Evolutionary conservation across 495 filamentous ascomycete species (phyloP), one percentile per base, ranked within the genome.

Genomic region (Daldinia bambusicola): DNA sequence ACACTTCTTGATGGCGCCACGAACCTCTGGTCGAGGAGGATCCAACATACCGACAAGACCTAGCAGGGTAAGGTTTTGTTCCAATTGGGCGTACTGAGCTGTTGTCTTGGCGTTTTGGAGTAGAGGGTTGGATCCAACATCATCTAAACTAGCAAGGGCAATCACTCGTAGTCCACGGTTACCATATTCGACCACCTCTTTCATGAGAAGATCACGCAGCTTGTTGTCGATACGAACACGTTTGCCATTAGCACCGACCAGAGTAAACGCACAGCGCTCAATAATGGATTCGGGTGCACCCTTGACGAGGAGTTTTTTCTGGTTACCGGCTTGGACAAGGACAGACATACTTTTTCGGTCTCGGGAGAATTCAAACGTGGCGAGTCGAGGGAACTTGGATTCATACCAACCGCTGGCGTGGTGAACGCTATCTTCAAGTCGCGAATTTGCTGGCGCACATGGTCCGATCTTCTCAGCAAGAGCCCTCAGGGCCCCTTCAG

Each of bases 331-430:
- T 59, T 90, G 89, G 53, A 95, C 91, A 16, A 98, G 87, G 32
- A 98, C 96, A 30, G 96, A 99, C 96, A 99, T 99, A 77, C 96
- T 98, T 86, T 99, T 99, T 20, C 96, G 87, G 78, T 98, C 96
- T 75, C 96, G 90, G 5, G 96, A 98, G 80, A 99, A 99, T 77
- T 99, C 96, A 69, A 94, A 99, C 13, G 93, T 97, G 1, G 94
- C 89, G 63, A 97, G 85, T 60, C 90, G 88, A 36, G 89, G 88
- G 55, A 88, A 85, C 72, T 86, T 85, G 61, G 88, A 82, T 82
- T 97, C 95, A 76, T 96, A 98, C 84, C 90, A 92, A 41, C 88
- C 86, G 83, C 93, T 98, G 51, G 91, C 89, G 72, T 88, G 85
- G 78, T 98, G 92, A 16, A 95, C 81, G 55, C 88, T 86, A 43